Evolutionary conservation across 169 alveolate species (phyloP), one percentile per base, ranked within the genome.

Genomic region (Eimeria maxima): DNA sequence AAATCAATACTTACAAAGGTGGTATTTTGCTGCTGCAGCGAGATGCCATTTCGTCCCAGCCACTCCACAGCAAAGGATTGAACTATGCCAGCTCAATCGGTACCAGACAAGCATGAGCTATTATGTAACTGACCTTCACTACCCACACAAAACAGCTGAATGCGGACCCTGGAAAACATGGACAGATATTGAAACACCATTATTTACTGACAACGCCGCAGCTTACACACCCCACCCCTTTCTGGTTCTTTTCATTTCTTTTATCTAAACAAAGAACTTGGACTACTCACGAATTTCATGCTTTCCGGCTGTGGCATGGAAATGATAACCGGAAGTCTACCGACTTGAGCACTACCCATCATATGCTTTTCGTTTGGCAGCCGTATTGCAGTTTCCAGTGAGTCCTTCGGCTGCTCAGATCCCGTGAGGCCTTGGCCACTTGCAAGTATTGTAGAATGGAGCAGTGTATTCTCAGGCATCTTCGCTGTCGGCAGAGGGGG

Each of bases 261-360:
- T 29, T 11, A 65, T 42, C 67, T 42, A 11, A 87, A 87, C n/a
- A 87, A 47, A 0, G 94, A 60, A 10, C 69, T 38, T 42, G 94
- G 94, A 42, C 74, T 87, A 60, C 69, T 87, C 78, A 87, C 60
- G 14, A 87, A 87, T 44, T 87, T 65, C 18, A 69, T 71, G 83
- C 47, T 63, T 2, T 16, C 65, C 5, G 81, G 27, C 24, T 60
- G 60, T 4, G 80, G 83, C 65, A 38, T 38, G 22, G 83, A 33
- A 65, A 87, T 27, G 0, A 87, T 69, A 10, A 87, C 81, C 13
- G 94, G 94, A 50, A 87, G 63, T 18, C 94, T 53, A 20, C 78
- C 67, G 4, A 11, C 7, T 13, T 60, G 74, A 22, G 83, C 5
- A 63, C 44, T 24, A 20, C 22, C 33, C 65, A 38, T n/a, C 38